Percentiles rank a stretch among this genome's conserved stretches.
phyloP scores from a whole-genome alignment of 2,329 filamentous ascomycete species.

The Triangularia verruculosa region DNA sequence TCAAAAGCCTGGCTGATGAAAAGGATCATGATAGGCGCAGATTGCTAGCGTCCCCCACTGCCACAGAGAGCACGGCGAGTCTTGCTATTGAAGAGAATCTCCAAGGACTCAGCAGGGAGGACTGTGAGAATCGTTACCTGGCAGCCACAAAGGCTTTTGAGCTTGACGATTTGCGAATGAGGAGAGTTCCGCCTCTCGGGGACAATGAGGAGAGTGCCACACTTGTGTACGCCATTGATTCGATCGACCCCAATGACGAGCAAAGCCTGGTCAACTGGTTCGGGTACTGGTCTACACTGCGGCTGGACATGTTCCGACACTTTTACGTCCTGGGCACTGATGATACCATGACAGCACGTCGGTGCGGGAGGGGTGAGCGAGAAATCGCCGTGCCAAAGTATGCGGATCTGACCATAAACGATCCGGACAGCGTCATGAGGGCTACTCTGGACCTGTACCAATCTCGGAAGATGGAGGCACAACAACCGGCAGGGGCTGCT shows the following conservation, averaged over 20 bases:
- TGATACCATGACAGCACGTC: constrained; percentile 23
- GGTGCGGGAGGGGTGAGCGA: constrained; percentile 29
- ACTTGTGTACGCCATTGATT: constrained; percentile 45
- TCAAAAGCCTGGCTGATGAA: constrained; percentile 36
- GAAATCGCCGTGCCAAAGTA: constrained; percentile 39
- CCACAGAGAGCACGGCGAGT: neutral
- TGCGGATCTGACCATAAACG: constrained; percentile 32
- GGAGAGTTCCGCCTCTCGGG: constrained; percentile 16
- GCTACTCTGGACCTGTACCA: constrained; percentile 15
- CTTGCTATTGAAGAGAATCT: constrained; percentile 28
- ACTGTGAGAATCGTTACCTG: constrained; percentile 24
- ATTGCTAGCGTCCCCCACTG: constrained; percentile 1
- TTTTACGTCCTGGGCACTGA: constrained; percentile 55
- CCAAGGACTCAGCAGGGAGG: constrained; percentile 28
- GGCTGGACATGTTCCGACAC: constrained; percentile 50
- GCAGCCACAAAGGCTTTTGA: constrained; percentile 23
- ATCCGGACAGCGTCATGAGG: constrained; percentile 36
- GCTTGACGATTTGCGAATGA: constrained; percentile 30
- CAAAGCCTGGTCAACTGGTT: constrained; percentile 63
- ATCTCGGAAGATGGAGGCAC: neutral
- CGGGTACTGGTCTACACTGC: constrained; percentile 53
- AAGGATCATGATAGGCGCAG: constrained; percentile 29
- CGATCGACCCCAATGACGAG: constrained; percentile 57
- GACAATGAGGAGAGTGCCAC: constrained; percentile 36
- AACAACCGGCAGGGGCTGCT: neutral